Conservation (phyloP, 108 stramenopile species). For the Nannochloropsis salina region DNA sequence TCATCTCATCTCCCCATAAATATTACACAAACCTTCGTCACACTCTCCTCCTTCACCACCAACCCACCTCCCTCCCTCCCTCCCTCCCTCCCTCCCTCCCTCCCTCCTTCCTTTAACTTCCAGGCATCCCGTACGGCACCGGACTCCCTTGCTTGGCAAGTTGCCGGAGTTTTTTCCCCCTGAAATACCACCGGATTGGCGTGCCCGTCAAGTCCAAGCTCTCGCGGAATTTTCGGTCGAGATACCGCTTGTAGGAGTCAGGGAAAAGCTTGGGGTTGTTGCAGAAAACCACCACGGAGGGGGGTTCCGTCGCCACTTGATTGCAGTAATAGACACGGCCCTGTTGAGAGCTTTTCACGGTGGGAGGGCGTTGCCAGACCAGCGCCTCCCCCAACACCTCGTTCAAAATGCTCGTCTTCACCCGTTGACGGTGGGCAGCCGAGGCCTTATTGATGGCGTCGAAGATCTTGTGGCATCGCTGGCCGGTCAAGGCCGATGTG, state of each 20-base stretch:
- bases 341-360: constrained; percentile 66
- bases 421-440: constrained; percentile 69
- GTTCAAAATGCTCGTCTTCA: constrained; percentile 85
- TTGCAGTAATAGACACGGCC: constrained; percentile 92
- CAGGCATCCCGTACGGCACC: neutral
- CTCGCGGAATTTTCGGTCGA: constrained; percentile 93
- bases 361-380: constrained; percentile 90
- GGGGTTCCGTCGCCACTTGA: constrained; percentile 70
- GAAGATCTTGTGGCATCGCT: constrained; percentile 86
- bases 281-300: constrained; percentile 86
- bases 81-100: neutral
- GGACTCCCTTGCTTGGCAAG: neutral
- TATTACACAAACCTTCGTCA: neutral
- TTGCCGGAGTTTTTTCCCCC: constrained; percentile 73
- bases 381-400: constrained; percentile 91
- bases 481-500: constrained; percentile 87
- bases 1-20: neutral
- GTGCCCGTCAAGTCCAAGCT: constrained; percentile 83
- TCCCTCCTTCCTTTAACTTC: neutral
- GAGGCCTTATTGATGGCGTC: constrained; percentile 76
- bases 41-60: neutral
- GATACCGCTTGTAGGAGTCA: constrained; percentile 84
- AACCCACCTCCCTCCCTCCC: neutral
- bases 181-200: constrained; percentile 88
- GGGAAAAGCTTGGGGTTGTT: constrained; percentile 85